Base-by-base conservation (phyloP, 768 basidiomycete genomes). In the Boletus rufocinnamomeus region DNA sequence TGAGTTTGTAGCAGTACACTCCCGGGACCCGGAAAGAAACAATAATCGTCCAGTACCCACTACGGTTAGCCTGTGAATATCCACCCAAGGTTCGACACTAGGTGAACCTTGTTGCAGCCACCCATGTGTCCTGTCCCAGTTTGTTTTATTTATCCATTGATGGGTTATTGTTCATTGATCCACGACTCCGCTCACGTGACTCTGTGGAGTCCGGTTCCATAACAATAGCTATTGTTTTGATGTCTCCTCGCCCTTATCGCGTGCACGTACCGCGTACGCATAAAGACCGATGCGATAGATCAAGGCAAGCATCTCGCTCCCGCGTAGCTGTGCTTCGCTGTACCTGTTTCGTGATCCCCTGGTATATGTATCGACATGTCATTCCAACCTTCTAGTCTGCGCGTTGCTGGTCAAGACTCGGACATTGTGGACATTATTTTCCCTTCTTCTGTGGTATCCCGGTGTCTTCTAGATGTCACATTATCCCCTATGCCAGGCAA, bases 211-310 rank as follows among this genome's bases (percentile, higher is more conserved):
- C 19, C 37, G 34, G 27, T 30, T 34, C 38, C 47, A 64, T 50
- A 44, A 73, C 66, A 65, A 69, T 72, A 65, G 44, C 55, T 60
- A 70, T 73, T 73, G 68, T 75, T 66, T 66, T 58, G 50, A 48
- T 19, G 54, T 50, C 57, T 30, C 56, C 60, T 52, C 47, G 34
- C 45, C 57, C 51, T 56, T 44, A 21, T 40, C 38, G 62, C 45
- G 52, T 59, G 57, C 57, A 32, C 46, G 13, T 19, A 43, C 21
- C 47, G 32, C 30, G 27, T 41, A 50, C 37, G 38, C 62, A 58
- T 73, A 74, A 65, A 69, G 60, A 46, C 54, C 32, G 54, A 37
- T 34, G 55, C 37, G n/a, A 59, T 52, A 19, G 54, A 46, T 23
- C 28, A 13, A 21, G 48, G n/a, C 46, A 44, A 50, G 21, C 10